Percentiles rank a stretch among this genome's conserved stretches.
These are phyloP conservation scores for Lactarius hengduanensis DNA, from an alignment of 768 basidiomycete genomes.

Conservation along the genomic window DNA sequence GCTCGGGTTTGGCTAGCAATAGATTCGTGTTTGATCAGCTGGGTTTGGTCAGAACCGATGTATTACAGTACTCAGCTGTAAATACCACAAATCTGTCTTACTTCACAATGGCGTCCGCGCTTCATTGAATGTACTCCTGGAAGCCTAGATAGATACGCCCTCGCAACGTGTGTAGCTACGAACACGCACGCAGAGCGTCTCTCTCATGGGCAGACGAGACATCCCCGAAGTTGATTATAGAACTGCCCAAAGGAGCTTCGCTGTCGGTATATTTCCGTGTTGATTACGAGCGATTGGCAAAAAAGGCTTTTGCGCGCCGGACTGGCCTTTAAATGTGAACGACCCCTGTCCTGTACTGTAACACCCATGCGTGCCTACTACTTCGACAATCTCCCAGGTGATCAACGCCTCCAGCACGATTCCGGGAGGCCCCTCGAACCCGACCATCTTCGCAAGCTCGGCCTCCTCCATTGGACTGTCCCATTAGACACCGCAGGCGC, in stretches of 20 bases:
- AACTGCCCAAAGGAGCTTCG: no score
- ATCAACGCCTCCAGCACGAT: constrained; percentile 82
- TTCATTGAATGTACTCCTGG: no score
- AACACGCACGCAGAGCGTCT: neutral
- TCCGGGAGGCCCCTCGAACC: constrained; percentile 53
- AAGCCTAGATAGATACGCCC: no score
- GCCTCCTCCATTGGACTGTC: constrained; percentile 66
- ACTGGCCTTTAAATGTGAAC: no score
- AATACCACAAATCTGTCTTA: no score
- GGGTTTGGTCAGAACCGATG: neutral
- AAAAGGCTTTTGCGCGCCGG: no score
- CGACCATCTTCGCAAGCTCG: constrained; percentile 52
- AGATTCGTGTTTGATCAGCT: neutral
- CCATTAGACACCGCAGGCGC: constrained; percentile 50
- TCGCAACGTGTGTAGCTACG: neutral
- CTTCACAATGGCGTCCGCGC: no score
- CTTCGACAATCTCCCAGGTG: constrained; percentile 69
- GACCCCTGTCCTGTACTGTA: no score
- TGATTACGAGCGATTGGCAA: no score
- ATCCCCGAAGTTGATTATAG: neutral
- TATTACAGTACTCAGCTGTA: no score
- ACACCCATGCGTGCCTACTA: constrained; percentile 67
- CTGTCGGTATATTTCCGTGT: no score
- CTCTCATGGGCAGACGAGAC: neutral
- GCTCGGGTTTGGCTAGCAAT: neutral